Base-by-base conservation (phyloP, 1,284 basidiomycete genomes). In the Malassezia vespertilionis region DNA sequence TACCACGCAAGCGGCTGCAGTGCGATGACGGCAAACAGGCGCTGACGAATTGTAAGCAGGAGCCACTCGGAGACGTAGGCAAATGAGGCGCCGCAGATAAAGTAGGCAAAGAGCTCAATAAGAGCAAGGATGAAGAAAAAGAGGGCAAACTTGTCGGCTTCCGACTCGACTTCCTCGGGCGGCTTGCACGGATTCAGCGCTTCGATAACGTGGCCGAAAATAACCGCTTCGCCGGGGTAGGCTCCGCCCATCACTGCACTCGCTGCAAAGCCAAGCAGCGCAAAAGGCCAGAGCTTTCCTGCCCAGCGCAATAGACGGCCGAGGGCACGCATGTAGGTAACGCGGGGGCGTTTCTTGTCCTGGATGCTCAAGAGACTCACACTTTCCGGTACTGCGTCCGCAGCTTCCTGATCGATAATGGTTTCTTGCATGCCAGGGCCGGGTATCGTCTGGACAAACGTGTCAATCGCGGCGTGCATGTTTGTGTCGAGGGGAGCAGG, bases 141-240 rank as follows among this genome's bases (percentile, higher is more conserved):
- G 20, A 57, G 48, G 7, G 56, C 60, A 33, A 62, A 64, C 35
- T 49, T 24, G 12, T 57, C 53, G 26, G 55, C 57, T 4, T 50
- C 41, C 2, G 52, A 39, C 14, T 56, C 47, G 2, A 63, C 55
- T 18, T 46, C 36, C 36, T 46, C 45, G 0, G 54, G 32, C 12
- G 45, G n/a, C n/a, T 55, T 54, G 34, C 62, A 64, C n/a, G 60
- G 62, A 28, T 61, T 64, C 40, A 64, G 56, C n/a, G 60, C 60
- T 35, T 59, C 55, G 30, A 63, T 60, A 12, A 61, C 58, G 43
- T 64, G 57, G 8, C 62, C 62, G 40, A 64, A 64, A 18, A 64
- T 50, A 17, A 61, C 59, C 1, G 62, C 62, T 44, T 64, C 62
- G 33, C 56, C 60, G 1, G 58, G 58, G 40, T 58, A 64, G 1